These are phyloP conservation scores for Quercus phellos DNA, from an alignment of 331 rosid genomes.

Conservation along the genomic window DNA sequence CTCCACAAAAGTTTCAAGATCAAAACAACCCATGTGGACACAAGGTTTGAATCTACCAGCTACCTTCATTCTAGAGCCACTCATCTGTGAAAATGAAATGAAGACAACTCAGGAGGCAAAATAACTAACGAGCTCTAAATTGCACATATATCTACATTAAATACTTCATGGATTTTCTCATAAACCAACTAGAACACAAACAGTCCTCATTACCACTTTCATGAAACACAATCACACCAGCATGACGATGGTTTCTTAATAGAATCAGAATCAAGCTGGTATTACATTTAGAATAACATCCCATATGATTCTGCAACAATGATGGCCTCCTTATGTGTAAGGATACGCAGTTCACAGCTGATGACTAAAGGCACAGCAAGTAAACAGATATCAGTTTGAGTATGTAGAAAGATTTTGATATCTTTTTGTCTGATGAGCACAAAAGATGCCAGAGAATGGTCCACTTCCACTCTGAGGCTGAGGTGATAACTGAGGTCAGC, in stretches of 20 bases:
- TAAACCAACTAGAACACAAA: neutral
- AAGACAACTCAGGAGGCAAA: neutral
- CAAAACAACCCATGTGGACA: slow-evolving; percentile 90
- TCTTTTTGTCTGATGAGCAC: neutral
- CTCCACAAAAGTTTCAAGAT: slow-evolving; percentile 95
- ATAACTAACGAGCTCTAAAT: slow-evolving; percentile 1
- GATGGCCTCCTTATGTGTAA: neutral
- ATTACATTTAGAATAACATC: neutral
- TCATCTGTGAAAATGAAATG: slow-evolving; percentile 58
- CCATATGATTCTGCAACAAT: neutral
- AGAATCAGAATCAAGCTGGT: neutral
- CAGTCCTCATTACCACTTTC: neutral
- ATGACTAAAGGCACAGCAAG: neutral
- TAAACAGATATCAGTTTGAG: neutral
- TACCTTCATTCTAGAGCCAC: slow-evolving; percentile 97
- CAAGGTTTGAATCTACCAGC: slow-evolving; percentile 98
- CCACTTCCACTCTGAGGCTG: neutral
- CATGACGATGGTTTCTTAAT: neutral
- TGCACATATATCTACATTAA: neutral
- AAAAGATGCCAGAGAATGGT: neutral
- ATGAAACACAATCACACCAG: neutral
- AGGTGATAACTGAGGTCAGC: neutral
- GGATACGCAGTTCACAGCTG: neutral
- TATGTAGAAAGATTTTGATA: neutral
- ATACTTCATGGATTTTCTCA: neutral